Evolutionary conservation across 805 yeast species (phyloP).

Genomic region (Wickerhamomyces strasburgensis): DNA sequence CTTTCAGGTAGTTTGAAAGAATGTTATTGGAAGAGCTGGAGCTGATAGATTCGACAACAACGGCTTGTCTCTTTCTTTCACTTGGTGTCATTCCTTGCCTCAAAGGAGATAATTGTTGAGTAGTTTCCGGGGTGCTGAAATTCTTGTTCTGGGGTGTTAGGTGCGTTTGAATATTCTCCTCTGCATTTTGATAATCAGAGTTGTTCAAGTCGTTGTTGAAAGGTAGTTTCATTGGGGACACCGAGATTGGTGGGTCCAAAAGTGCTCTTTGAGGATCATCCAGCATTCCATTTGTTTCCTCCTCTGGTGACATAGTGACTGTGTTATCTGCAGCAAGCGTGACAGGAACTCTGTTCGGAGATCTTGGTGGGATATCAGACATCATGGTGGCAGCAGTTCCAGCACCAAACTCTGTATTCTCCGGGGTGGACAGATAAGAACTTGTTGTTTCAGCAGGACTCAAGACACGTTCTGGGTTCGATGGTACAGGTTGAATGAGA

Average conservation of each 20-base stretch:
- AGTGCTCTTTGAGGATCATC: not conserved
- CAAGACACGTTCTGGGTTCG: slow-evolving; percentile 14
- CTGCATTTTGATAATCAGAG: not conserved
- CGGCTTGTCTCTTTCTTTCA: slow-evolving; percentile 23
- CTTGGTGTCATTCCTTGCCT: slow-evolving; percentile 19
- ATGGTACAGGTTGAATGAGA: not conserved
- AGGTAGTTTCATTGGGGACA: slow-evolving; percentile 17
- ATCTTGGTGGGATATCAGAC: slow-evolving; percentile 18
- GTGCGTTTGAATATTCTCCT: no score
- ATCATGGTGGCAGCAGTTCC: slow-evolving; percentile 6
- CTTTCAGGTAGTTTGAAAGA: slow-evolving; percentile 19
- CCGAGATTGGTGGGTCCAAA: slow-evolving; percentile 18
- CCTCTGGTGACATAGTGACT: not conserved
- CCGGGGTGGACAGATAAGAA: slow-evolving; percentile 17
- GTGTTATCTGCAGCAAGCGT: slow-evolving; percentile 2
- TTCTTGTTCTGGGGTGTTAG: no score
- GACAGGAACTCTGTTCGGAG: slow-evolving; percentile 17
- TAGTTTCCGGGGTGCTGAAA: slow-evolving; percentile 9
- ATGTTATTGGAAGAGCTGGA: slow-evolving; percentile 22
- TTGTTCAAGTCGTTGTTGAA: not conserved
- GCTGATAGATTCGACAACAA: slow-evolving; percentile 20
- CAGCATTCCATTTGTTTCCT: not conserved
- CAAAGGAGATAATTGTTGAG: slow-evolving; percentile 13
- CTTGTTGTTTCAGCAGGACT: slow-evolving; percentile 16
- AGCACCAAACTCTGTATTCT: slow-evolving; percentile 4